Conservation (phyloP, 495 filamentous ascomycete species). For the Penicillium psychrofluorescens region DNA sequence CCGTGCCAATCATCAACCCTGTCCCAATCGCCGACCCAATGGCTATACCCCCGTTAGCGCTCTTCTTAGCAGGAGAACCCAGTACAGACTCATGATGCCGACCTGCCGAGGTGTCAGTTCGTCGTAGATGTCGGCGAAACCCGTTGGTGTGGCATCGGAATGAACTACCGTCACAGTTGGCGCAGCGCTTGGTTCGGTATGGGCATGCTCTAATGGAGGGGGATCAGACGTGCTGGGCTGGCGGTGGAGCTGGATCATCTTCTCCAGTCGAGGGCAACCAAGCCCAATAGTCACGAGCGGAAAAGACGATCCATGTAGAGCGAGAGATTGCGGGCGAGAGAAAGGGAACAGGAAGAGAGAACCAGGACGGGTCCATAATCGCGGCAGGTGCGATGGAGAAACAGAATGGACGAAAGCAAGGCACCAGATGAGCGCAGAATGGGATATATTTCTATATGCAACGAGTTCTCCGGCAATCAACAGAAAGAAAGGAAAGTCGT, state of each 20-base stretch:
- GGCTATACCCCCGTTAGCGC: constrained; percentile 32
- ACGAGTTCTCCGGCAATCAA: constrained; percentile 9
- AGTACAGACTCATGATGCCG: constrained; percentile 55
- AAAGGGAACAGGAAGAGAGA: too few relatives aligned
- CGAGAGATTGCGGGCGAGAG: too few relatives aligned
- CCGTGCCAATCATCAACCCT: constrained; percentile 56
- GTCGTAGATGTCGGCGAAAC: constrained; percentile 41
- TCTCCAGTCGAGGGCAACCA: too few relatives aligned
- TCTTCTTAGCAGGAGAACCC: neutral
- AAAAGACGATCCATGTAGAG: too few relatives aligned
- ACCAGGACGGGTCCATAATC: too few relatives aligned
- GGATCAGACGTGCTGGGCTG: too few relatives aligned
- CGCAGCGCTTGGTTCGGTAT: neutral
- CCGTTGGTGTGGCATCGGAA: constrained; percentile 1
- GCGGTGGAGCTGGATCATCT: too few relatives aligned
- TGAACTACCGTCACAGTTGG: neutral
- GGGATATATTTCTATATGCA: constrained; percentile 25
- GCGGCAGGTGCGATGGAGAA: neutral
- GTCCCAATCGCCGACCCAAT: constrained; percentile 82
- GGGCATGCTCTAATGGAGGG: too few relatives aligned
- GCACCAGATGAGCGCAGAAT: constrained; percentile 4
- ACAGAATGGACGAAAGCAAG: constrained; percentile 3
- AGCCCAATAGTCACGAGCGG: too few relatives aligned
- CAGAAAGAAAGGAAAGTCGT: constrained; percentile 3
- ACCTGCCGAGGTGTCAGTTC: constrained; percentile 60